Evolutionary conservation across 208 protist species (phyloP), one percentile per base, ranked within the genome.

Genomic region (Acanthamoeba sp.): DNA sequence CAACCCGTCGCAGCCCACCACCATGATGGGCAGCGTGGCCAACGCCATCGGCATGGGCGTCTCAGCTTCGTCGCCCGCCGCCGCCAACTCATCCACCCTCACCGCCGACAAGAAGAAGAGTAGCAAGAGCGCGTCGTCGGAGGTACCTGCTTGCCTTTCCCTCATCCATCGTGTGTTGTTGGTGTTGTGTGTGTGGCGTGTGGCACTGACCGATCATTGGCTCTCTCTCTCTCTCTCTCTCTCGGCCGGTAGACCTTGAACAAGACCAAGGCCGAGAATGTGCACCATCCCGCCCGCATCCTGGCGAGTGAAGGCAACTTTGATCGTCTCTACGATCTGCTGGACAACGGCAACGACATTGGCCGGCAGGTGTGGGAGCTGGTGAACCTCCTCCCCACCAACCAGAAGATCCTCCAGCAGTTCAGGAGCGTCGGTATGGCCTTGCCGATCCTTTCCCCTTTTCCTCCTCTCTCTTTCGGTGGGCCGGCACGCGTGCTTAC

Each of bases 281-380:
- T 76, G 38, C 59, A 93, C 24, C 88, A 93, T 29, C 88, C 88
- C 14, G 62, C 59, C 18, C 88, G 62, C 1, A 93, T 93, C 10
- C 88, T 93, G 64, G 36, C 88, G 40, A 93, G 88, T n/a, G 62
- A 93, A 16, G 38, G 29, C 36, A 93, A 93, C 88, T 93, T 93
- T 76, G 88, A 93, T 55, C 55, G 48, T 34, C 88, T 93, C 40
- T 93, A 93, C 34, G 82, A 94, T 34, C 85, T 96, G 18, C 66
- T 96, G 10, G 93, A 95, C 36, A 57, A 94, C 48, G 95, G 93
- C 24, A 85, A 94, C 48, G 55, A 95, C 0, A 95, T 96, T 34
- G 95, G 91, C 40, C 80, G 93, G 7, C 87, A 94, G 76, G 95
- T 95, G 42, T 96, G 95, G 95, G 80, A 92, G 27, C 40, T 96